A percentile compares a stretch with the other conserved stretches of the same genome.
Evolutionary conservation across 495 filamentous ascomycete species (phyloP).

Genomic region (Copromyces sp.): DNA sequence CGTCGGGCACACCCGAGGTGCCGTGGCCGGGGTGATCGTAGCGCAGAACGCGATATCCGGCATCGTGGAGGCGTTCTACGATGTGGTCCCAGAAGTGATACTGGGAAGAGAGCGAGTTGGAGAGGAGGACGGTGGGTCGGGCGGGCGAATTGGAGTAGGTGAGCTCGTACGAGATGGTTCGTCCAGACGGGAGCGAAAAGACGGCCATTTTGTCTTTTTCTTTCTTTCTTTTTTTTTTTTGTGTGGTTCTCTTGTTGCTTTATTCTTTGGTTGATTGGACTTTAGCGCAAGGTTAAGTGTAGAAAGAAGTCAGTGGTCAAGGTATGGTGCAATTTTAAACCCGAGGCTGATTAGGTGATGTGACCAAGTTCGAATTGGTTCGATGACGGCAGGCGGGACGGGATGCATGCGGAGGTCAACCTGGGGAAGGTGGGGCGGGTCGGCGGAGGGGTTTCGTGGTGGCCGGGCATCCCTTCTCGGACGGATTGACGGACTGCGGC

Average conservation of each 20-base stretch:
- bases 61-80: slow-evolving; percentile 13
- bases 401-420: neutral
- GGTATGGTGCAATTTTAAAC: neutral
- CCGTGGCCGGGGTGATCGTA: slow-evolving; percentile 30
- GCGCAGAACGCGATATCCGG: slow-evolving; percentile 19
- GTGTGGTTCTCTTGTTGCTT: neutral
- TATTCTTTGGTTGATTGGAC: neutral
- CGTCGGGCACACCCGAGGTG: slow-evolving; percentile 13
- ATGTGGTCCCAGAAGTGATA: slow-evolving; percentile 18
- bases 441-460: neutral
- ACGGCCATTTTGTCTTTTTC: neutral
- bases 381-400: neutral
- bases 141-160: slow-evolving; percentile 1
- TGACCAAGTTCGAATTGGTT: neutral
- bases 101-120: slow-evolving; percentile 18
- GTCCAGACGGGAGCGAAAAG: slow-evolving; percentile 9
- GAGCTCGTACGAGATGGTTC: slow-evolving; percentile 8
- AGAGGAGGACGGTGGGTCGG: slow-evolving; percentile 15
- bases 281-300: neutral
- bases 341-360: neutral
- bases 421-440: neutral
- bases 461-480: neutral
- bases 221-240: neutral
- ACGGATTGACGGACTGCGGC: neutral
- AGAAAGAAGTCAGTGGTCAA: neutral